Conservation (phyloP, 768 basidiomycete genomes). For the Lactarius quietus region DNA sequence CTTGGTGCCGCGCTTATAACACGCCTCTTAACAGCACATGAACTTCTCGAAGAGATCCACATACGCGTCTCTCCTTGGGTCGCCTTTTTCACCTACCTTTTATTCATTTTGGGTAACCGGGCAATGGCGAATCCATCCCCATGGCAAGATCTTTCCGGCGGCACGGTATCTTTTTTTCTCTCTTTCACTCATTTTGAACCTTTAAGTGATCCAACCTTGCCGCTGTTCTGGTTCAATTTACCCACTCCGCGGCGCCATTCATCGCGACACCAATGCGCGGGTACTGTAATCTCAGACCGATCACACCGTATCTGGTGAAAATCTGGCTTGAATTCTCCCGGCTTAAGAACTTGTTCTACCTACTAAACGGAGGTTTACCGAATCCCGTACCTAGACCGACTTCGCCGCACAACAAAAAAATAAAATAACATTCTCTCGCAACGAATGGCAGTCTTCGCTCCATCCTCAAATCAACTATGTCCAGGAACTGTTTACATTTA, state of each 20-base stretch:
- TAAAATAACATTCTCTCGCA: background rate
- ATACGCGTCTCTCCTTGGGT: conserved; percentile 1
- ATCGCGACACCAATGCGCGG: background rate
- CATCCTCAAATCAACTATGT: conserved; percentile 4
- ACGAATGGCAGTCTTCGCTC: background rate
- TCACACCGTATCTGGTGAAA: conserved; percentile 24
- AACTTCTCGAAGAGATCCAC: conserved; percentile 25
- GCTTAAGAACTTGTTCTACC: conserved; percentile 18
- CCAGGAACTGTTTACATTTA: conserved; percentile 16
- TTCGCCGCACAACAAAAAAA: conserved; percentile 6
- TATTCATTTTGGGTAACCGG: conserved; percentile 22
- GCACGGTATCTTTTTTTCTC: background rate
- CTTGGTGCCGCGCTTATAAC: conserved; percentile 25
- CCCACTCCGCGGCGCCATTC: conserved; percentile 20
- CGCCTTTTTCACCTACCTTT: background rate
- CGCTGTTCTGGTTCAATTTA: conserved; percentile 12
- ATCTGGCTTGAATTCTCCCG: conserved; percentile 21
- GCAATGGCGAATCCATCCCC: conserved; percentile 20
- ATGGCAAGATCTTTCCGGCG: conserved; percentile 17
- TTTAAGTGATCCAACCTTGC: background rate
- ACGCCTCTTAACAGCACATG: conserved; percentile 23
- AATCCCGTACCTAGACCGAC: conserved; percentile 20
- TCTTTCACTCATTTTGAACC: background rate
- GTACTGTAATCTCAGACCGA: conserved; percentile 17
- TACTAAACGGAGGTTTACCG: conserved; percentile 17